Percentiles rank a stretch among this genome's conserved stretches.
Evolutionary conservation across 306 rosid species (phyloP).

Genomic region (Castanopsis chinensis): DNA sequence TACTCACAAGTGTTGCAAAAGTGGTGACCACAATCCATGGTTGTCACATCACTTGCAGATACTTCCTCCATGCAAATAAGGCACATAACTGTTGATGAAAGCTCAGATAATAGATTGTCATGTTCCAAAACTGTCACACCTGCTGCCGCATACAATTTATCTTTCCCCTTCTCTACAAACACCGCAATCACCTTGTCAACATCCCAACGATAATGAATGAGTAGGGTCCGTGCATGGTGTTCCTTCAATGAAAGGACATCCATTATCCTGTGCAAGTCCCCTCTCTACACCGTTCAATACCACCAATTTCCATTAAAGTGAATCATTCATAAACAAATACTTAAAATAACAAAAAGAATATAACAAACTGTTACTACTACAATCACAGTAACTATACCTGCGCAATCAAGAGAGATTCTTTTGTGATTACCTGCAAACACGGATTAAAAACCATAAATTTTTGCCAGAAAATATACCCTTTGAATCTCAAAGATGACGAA

Average conservation of each 20-base stretch:
- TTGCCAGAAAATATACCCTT: background rate
- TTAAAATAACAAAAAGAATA: background rate
- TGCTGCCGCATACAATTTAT: conserved; percentile 24
- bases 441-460: background rate
- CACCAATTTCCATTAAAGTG: background rate
- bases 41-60: conserved; percentile 10
- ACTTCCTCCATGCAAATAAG: conserved; percentile 33
- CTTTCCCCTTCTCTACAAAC: conserved; percentile 36
- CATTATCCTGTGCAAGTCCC: conserved; percentile 34
- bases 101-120: background rate
- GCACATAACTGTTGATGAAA: conserved; percentile 17
- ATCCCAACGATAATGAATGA: conserved; percentile 47
- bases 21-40: conserved; percentile 35
- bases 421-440: conserved; percentile 25
- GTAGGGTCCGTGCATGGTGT: conserved; percentile 37
- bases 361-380: background rate
- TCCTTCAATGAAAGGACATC: conserved; percentile 38
- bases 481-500: too few species aligned
- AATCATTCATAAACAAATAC: background rate
- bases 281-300: conserved; percentile 14
- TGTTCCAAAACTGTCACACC: conserved; percentile 31
- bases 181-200: conserved; percentile 32
- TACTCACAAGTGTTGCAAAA: conserved; percentile 39
- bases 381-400: conserved; percentile 16
- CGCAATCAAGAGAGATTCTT: conserved; percentile 26